phyloP scores from a whole-genome alignment of 257 asterid species.

The Leonotis leonurus region DNA sequence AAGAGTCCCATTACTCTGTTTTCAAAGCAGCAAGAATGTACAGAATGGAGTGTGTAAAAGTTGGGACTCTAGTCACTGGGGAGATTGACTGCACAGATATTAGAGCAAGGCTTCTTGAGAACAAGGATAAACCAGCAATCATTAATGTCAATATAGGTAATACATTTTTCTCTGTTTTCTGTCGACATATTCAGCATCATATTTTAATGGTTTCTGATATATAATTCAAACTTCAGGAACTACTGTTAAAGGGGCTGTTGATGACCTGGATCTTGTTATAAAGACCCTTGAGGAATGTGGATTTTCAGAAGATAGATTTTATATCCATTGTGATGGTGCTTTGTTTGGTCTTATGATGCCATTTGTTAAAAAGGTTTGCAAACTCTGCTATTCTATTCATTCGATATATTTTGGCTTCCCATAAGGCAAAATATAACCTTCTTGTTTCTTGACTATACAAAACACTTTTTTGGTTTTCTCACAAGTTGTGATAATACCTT shows the following conservation, averaged over 20 bases:
- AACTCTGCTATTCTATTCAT: background rate
- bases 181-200: background rate
- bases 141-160: constrained; percentile 86
- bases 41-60: constrained; percentile 88
- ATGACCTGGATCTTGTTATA: constrained; percentile 94
- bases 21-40: constrained; percentile 99
- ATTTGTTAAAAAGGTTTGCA: constrained; percentile 75
- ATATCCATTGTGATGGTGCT: constrained; percentile 96
- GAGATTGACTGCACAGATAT: constrained; percentile 88
- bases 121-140: constrained; percentile 90
- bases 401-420: background rate
- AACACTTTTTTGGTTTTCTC: no score
- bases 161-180: background rate
- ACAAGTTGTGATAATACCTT: no score
- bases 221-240: constrained; percentile 60
- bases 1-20: constrained; percentile 89
- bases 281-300: constrained; percentile 82
- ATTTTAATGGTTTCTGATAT: constrained; percentile 3
- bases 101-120: constrained; percentile 48
- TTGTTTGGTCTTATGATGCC: constrained; percentile 99
- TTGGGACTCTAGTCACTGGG: constrained; percentile 71
- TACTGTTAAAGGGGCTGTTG: constrained; percentile 98
- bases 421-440: no score
- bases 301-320: constrained; percentile 71
- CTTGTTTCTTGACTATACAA: background rate